phyloP scores from a whole-genome alignment of 495 filamentous ascomycete species.

The Talaromyces trachyspermus region DNA sequence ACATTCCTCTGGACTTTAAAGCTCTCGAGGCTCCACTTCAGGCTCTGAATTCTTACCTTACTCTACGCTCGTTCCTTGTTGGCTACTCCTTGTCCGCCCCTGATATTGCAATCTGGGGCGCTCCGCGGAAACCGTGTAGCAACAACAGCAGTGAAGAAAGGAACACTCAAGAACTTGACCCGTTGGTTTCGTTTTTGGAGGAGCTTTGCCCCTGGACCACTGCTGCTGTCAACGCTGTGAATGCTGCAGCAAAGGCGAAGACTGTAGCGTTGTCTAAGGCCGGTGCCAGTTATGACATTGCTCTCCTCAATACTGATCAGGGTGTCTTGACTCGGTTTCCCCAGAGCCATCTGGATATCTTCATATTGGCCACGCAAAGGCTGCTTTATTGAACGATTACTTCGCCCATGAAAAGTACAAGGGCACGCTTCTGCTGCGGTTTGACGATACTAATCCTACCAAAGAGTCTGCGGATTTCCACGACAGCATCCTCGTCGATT shows the following conservation, averaged over 20 bases:
- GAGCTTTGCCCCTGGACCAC: constrained; percentile 60
- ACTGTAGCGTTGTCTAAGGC: constrained; percentile 69
- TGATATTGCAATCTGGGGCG: constrained; percentile 79
- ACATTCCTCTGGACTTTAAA: constrained; percentile 68
- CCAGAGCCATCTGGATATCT: constrained; percentile 95
- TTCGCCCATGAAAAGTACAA: constrained; percentile 86
- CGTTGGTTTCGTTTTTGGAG: constrained; percentile 89
- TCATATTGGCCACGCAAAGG: constrained; percentile 91
- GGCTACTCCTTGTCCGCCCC: constrained; percentile 73
- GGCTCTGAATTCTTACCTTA: constrained; percentile 78
- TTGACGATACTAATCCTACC: constrained; percentile 89
- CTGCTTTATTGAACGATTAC: constrained; percentile 86
- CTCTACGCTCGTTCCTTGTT: constrained; percentile 76
- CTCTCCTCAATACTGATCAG: constrained; percentile 76
- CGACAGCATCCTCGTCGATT: constrained; percentile 79
- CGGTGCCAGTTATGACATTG: constrained; percentile 85
- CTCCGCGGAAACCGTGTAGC: constrained; percentile 86
- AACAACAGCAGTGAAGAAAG: constrained; percentile 69
- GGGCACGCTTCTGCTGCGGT: constrained; percentile 68
- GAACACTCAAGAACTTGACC: constrained; percentile 65
- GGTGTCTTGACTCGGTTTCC: constrained; percentile 93
- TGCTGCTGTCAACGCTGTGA: constrained; percentile 49
- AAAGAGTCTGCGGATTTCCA: constrained; percentile 93
- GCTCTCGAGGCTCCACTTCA: constrained; percentile 65
- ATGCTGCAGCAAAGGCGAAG: constrained; percentile 52